Conservation (phyloP, 257 asterid species). For the Capsicum pubescens region DNA sequence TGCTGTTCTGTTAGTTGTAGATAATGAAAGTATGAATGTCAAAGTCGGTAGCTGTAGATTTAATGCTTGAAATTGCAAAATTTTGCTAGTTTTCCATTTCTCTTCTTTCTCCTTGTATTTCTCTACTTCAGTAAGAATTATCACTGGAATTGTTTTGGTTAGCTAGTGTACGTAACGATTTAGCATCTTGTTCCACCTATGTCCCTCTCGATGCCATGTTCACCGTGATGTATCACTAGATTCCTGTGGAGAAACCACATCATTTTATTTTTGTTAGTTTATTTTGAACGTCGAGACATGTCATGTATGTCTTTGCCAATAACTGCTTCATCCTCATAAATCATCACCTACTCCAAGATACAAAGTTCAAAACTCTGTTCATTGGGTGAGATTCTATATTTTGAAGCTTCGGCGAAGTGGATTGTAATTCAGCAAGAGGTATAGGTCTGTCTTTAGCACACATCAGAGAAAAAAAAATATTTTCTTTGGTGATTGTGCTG, state of each 20-base stretch:
- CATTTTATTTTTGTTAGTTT: background rate
- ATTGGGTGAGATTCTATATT: background rate
- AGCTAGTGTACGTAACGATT: background rate
- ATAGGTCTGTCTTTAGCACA: background rate
- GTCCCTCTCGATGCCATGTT: background rate
- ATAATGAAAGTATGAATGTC: background rate
- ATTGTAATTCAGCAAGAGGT: background rate
- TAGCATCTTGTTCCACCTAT: conserved; percentile 5
- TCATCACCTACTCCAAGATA: background rate
- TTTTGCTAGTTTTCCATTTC: background rate
- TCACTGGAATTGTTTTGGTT: background rate
- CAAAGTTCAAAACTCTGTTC: background rate
- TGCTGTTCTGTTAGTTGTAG: background rate
- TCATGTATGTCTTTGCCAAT: background rate
- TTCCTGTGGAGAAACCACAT: conserved; percentile 8
- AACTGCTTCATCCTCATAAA: background rate
- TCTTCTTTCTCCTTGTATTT: background rate
- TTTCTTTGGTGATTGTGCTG: background rate
- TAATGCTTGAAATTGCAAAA: background rate
- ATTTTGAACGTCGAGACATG: background rate
- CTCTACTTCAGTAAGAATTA: background rate
- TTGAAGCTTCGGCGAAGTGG: background rate
- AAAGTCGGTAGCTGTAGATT: background rate
- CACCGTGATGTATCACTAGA: background rate
- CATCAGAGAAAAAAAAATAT: background rate